Evolutionary conservation across 1,284 basidiomycete genomes (phyloP).

Genomic region (Mycosarcoma mackinlayi): DNA sequence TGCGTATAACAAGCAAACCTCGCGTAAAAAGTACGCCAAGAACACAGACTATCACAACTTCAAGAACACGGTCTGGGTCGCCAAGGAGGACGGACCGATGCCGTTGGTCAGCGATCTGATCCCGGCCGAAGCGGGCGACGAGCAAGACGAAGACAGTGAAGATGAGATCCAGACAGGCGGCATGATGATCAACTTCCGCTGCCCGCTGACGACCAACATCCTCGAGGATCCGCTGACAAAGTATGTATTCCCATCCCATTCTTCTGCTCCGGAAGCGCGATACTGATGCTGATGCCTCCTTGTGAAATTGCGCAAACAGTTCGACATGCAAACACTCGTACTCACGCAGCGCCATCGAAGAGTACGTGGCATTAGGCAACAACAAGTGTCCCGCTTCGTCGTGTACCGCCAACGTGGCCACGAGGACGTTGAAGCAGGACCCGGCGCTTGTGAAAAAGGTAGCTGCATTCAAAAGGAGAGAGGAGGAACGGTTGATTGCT

Average conservation of each 20-base stretch:
- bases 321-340: conserved; percentile 38
- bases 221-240: conserved; percentile 56
- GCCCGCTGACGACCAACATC: conserved; percentile 54
- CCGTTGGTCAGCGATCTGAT: conserved; percentile 56
- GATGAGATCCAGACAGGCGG: conserved; percentile 57
- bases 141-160: conserved; percentile 18
- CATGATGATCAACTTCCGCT: conserved; percentile 50
- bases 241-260: conserved; percentile 17
- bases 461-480: conserved; percentile 43
- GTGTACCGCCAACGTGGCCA: conserved; percentile 24
- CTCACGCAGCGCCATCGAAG: conserved; percentile 27
- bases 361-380: conserved; percentile 36
- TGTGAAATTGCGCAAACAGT: no score
- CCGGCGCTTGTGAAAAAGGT: conserved; percentile 33
- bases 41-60: conserved; percentile 53
- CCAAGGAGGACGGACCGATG: conserved; percentile 53
- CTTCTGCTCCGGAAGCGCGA: no score
- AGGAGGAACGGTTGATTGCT: conserved; percentile 34
- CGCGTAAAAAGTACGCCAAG: conserved; percentile 52
- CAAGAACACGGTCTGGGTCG: conserved; percentile 51
- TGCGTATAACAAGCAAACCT: conserved; percentile 43
- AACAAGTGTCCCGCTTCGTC: conserved; percentile 35
- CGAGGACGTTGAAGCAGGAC: conserved; percentile 24
- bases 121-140: conserved; percentile 18
- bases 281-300: no score